These are phyloP conservation scores for Sordariomycetes sp. DNA, from an alignment of 2,329 filamentous ascomycete species.

Conservation along the genomic window DNA sequence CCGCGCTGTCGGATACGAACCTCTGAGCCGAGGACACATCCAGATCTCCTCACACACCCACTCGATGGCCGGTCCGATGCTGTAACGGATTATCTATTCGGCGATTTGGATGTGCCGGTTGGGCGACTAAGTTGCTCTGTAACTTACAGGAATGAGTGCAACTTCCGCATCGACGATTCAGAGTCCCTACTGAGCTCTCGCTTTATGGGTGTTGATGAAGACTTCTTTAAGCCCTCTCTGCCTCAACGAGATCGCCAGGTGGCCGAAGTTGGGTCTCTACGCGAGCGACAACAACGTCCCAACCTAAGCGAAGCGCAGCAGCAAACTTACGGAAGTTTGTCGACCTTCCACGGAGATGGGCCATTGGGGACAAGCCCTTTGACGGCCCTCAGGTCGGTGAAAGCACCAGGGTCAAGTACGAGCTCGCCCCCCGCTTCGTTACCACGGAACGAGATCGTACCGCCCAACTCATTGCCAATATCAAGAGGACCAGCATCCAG, in stretches of 20 bases:
- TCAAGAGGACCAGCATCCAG: conserved; percentile 19
- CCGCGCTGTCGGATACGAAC: conserved; percentile 73
- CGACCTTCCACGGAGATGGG: conserved; percentile 78
- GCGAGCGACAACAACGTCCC: conserved; percentile 44
- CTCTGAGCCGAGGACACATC: conserved; percentile 44
- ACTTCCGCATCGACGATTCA: conserved; percentile 83
- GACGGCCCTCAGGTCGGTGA: conserved; percentile 67
- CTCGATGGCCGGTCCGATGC: conserved; percentile 27
- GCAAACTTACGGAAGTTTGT: conserved; percentile 82
- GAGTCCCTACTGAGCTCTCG: conserved; percentile 86
- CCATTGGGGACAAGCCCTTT: conserved; percentile 76
- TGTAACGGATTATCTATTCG: conserved; percentile 71
- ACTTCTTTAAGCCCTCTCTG: conserved; percentile 74
- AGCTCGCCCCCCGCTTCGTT: conserved; percentile 48
- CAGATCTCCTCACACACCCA: conserved; percentile 52
- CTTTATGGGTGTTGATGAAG: conserved; percentile 86
- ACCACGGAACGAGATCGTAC: conserved; percentile 34
- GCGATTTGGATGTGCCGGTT: conserved; percentile 75
- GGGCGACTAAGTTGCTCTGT: conserved; percentile 77
- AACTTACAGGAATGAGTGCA: conserved; percentile 79
- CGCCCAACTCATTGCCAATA: conserved; percentile 46
- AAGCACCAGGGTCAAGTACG: conserved; percentile 49
- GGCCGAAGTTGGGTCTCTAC: conserved; percentile 65
- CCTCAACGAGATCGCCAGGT: conserved; percentile 34
- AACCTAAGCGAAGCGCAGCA: conserved; percentile 56